Conservation (phyloP, 2,329 filamentous ascomycete species). For the Aspergillus sp. region DNA sequence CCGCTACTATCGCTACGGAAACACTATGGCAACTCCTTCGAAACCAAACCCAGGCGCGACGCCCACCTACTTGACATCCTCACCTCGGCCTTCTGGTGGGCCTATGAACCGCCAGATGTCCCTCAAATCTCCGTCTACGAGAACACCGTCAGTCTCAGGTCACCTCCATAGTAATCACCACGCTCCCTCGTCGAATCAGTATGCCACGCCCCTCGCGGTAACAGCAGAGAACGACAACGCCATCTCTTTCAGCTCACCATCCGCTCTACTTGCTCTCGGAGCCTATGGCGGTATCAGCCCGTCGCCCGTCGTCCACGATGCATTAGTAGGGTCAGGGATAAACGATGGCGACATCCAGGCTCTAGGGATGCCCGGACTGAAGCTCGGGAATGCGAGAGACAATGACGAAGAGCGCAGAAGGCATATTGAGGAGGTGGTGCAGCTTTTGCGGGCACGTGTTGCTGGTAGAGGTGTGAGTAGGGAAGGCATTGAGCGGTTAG, state of each 20-base stretch:
- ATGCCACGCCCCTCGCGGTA: conserved; percentile 48
- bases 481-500: conserved; percentile 48
- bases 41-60: conserved; percentile 48
- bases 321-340: conserved; percentile 41
- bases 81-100: conserved; percentile 47
- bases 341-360: conserved; percentile 45
- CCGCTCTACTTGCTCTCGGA: conserved; percentile 50
- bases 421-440: conserved; percentile 47
- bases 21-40: conserved; percentile 50
- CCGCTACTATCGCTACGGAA: neutral
- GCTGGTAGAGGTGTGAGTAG: conserved; percentile 49
- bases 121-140: conserved; percentile 51
- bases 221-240: conserved; percentile 45
- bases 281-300: conserved; percentile 48
- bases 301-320: conserved; percentile 44
- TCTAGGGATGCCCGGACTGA: conserved; percentile 44
- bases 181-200: conserved; percentile 46
- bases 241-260: conserved; percentile 51
- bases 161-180: conserved; percentile 40
- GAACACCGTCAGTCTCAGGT: conserved; percentile 48
- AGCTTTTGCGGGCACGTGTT: conserved; percentile 45
- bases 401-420: conserved; percentile 48
- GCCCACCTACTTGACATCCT: conserved; percentile 50
- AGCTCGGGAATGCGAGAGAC: conserved; percentile 42
- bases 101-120: conserved; percentile 46